A percentile compares a stretch with the other conserved stretches of the same genome.
These are phyloP conservation scores for Prillingera fragicola DNA, from an alignment of 1,284 basidiomycete genomes.

Conservation along the genomic window DNA sequence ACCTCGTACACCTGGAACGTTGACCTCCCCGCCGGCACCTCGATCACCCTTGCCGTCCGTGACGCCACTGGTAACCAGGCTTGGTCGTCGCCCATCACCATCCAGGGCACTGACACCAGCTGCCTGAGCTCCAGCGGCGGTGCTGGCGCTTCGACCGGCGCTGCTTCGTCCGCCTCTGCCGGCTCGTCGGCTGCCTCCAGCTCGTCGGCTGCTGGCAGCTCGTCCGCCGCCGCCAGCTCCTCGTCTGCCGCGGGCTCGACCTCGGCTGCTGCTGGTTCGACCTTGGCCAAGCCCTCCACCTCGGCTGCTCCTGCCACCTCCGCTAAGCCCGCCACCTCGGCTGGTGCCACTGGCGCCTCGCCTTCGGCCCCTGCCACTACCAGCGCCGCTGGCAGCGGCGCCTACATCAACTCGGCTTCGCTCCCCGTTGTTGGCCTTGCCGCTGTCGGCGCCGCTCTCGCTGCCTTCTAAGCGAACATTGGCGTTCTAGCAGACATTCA, in stretches of 20 bases:
- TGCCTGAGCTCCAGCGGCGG: constrained; percentile 23
- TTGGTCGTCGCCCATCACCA: constrained; percentile 57
- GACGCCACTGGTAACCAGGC: constrained; percentile 51
- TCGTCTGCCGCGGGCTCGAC: too few relatives aligned
- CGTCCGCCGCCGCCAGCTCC: constrained; percentile 1
- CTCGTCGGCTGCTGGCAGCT: background rate
- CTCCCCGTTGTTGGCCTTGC: constrained; percentile 4
- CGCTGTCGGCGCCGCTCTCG: constrained; percentile 6
- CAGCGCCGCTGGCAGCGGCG: background rate
- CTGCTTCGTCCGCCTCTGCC: background rate
- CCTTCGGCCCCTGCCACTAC: background rate
- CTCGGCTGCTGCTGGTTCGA: too few relatives aligned
- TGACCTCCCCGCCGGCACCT: constrained; percentile 53
- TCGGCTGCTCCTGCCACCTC: background rate
- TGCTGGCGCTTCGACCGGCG: constrained; percentile 4
- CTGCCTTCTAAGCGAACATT: constrained; percentile 11
- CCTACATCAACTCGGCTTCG: constrained; percentile 5
- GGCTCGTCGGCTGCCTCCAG: background rate
- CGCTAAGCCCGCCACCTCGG: background rate
- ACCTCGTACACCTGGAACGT: constrained; percentile 60
- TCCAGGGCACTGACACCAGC: constrained; percentile 50
- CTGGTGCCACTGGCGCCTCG: background rate
- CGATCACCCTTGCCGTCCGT: constrained; percentile 35
- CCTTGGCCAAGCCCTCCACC: background rate
- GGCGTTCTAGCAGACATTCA: too few relatives aligned